Evolutionary conservation across 257 asterid genomes (phyloP).

Genomic region (Coffea eugenioides): DNA sequence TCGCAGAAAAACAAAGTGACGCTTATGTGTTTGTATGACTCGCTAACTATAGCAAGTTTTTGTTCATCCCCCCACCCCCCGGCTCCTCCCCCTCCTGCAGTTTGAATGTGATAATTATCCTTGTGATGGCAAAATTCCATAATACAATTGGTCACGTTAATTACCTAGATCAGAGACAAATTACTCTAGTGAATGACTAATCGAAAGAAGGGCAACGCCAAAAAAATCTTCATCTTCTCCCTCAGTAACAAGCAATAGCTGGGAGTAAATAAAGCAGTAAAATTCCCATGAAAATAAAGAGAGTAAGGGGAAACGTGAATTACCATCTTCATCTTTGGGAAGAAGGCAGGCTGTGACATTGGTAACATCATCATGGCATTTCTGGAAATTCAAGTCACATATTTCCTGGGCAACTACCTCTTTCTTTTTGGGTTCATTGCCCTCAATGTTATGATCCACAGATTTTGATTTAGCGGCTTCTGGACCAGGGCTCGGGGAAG

Average conservation of each 20-base stretch:
- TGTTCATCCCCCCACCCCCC: not conserved
- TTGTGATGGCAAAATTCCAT: not conserved
- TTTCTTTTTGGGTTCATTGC: not conserved
- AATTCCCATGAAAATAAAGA: not conserved
- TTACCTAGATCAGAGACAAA: not conserved
- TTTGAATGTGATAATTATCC: not conserved
- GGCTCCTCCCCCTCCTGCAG: not conserved
- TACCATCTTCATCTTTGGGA: conserved; percentile 39
- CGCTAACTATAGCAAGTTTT: not conserved
- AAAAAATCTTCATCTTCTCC: not conserved
- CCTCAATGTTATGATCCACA: conserved; percentile 2
- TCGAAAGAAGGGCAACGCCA: not conserved
- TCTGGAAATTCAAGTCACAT: conserved; percentile 31
- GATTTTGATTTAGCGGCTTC: not conserved
- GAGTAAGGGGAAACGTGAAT: not conserved
- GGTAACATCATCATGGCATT: conserved; percentile 43
- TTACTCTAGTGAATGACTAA: not conserved
- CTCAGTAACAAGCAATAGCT: not conserved
- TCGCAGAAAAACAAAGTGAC: not conserved
- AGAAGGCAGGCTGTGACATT: conserved; percentile 54
- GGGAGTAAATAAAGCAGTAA: not conserved
- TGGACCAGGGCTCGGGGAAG: conserved; percentile 20
- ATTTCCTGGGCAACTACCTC: not conserved
- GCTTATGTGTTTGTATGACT: not conserved
- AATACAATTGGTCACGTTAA: not conserved